These are phyloP conservation scores for Yamadazyma taylorii DNA, from an alignment of 1,139 yeast species.

Conservation along the genomic window DNA sequence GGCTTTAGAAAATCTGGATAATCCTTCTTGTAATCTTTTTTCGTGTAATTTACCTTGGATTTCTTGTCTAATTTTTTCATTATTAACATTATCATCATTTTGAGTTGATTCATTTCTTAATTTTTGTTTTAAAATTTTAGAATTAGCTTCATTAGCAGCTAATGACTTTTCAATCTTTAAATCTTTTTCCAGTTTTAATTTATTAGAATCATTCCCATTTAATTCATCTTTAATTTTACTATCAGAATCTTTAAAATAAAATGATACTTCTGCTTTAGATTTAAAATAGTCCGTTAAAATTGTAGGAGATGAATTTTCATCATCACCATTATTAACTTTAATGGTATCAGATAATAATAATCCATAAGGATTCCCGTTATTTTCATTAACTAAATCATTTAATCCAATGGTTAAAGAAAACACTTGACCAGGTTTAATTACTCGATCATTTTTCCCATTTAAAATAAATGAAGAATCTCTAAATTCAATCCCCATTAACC, in stretches of 20 bases:
- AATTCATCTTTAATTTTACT: slow-evolving; percentile 22
- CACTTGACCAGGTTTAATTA: slow-evolving; percentile 69
- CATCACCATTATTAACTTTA: slow-evolving; percentile 53
- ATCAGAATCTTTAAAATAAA: slow-evolving; percentile 76
- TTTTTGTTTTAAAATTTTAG: slow-evolving; percentile 74
- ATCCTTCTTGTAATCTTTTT: slow-evolving; percentile 82
- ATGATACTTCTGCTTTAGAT: slow-evolving; percentile 72
- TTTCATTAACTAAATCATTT: slow-evolving; percentile 52
- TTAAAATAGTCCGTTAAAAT: slow-evolving; percentile 77
- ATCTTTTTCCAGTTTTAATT: slow-evolving; percentile 34
- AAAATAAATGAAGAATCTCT: slow-evolving; percentile 77
- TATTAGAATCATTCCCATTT: slow-evolving; percentile 16
- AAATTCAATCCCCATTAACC: slow-evolving; percentile 88
- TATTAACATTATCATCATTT: slow-evolving; percentile 65
- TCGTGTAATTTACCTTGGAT: slow-evolving; percentile 83
- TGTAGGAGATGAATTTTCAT: slow-evolving; percentile 45
- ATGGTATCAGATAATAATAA: slow-evolving; percentile 82
- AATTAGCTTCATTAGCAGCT: slow-evolving; percentile 36
- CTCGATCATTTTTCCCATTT: slow-evolving; percentile 71
- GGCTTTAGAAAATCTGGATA: slow-evolving; percentile 71
- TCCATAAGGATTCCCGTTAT: slow-evolving; percentile 58
- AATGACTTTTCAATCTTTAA: slow-evolving; percentile 33
- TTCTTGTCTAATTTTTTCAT: slow-evolving; percentile 79
- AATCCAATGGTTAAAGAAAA: slow-evolving; percentile 80
- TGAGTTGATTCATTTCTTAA: slow-evolving; percentile 74